Conservation (phyloP, 129 eudicot species). For the Chrysanthemum lavandulifolium region DNA sequence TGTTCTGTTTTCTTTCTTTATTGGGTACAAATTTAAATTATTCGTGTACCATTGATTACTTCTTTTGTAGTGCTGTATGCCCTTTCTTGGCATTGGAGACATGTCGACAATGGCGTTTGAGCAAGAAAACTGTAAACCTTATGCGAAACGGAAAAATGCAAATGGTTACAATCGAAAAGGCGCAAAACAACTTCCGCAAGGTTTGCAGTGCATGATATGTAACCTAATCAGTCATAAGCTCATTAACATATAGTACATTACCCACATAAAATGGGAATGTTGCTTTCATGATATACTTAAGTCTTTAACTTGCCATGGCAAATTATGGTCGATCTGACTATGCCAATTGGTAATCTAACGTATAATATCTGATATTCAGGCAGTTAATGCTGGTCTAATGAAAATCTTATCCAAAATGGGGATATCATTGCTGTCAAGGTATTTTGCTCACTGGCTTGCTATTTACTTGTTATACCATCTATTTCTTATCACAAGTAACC, state of each 20-base stretch:
- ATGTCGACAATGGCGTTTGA: constrained; percentile 97
- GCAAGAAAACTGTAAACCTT: constrained; percentile 88
- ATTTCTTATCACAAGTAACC: background rate
- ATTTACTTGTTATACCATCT: constrained; percentile 19
- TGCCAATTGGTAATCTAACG: constrained; percentile 6
- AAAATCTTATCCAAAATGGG: constrained; percentile 99
- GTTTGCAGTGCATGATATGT: constrained; percentile 32
- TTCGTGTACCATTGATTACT: too few species aligned
- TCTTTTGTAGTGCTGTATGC: constrained; percentile 76
- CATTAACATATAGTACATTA: background rate
- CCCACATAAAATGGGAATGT: background rate
- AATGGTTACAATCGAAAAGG: constrained; percentile 96
- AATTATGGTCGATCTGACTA: background rate
- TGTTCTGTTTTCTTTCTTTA: too few species aligned
- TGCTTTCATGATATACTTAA: background rate
- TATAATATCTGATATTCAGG: constrained; percentile 43
- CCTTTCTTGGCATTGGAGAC: constrained; percentile 99
- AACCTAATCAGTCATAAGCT: background rate
- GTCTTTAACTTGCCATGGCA: background rate
- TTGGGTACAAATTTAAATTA: too few species aligned
- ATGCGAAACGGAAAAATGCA: constrained; percentile 99
- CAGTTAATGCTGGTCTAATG: constrained; percentile 81
- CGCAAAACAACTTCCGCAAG: constrained; percentile 96
- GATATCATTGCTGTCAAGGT: constrained; percentile 95
- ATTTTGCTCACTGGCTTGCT: constrained; percentile 30